Base-by-base conservation (phyloP, 2,329 filamentous ascomycete genomes). In the Xylaria sp. region DNA sequence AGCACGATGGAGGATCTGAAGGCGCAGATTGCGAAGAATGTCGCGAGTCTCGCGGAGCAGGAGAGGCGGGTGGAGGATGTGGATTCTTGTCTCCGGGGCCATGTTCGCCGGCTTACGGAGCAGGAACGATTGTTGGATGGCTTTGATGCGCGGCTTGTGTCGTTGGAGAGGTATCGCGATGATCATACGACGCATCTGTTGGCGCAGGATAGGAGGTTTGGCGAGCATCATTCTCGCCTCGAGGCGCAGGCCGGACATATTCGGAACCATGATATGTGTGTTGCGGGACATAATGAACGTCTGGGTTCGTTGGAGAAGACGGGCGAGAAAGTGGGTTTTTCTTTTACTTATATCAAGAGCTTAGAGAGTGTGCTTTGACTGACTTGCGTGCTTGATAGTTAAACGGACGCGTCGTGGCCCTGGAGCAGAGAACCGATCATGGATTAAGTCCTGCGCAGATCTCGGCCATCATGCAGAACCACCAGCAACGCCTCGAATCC, bases 401-500 rank as follows among this genome's bases (percentile, higher is more conserved):
- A 42, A 59, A 19, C 23, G 52, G 56, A 3, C 63, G 63, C 3
- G 9, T 65, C 19, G 48, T 34, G 7, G 47, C 49, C 13, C 57
- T 65, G 16, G 63, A 65, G 23, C 63, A 61, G 55, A 63, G 59
- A 52, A 61, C 56, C n/a, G 61, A 63, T 19, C 54, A 61, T 46
- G 59, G 59, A n/a, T 39, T 65, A 23, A 63, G 55, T 42, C 63
- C 61, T 4, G 59, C 57, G 4, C 61, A 65, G 34, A 59, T 65
- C n/a, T 58, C 61, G 10, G 63, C 61, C 39, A 61, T 65, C 11
- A 60, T 65, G 59, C 57, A 63, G 52, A 59, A 60, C 47, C 63
- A 65, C 53, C 63, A 65, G 37, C 63, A 65, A 49, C 61, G 61
- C n/a, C 59, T 65, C n/a, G 59, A 63, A 34, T 63, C 57, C 37